phyloP scores from a whole-genome alignment of 768 basidiomycete species.

The Pleurotus pulmonarius region DNA sequence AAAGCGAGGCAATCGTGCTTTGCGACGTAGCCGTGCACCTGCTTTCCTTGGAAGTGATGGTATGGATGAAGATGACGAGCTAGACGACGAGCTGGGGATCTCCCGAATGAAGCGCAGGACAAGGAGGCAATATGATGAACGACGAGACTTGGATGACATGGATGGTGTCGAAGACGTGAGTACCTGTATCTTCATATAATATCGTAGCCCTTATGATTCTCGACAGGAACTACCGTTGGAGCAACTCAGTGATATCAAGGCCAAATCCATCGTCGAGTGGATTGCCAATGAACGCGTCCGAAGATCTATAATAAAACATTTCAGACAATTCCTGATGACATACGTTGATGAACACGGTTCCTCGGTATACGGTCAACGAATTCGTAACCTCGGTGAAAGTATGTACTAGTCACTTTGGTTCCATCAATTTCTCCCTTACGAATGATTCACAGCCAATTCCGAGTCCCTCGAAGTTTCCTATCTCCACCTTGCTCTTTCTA shows the following conservation, averaged over 20 bases:
- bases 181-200: slow-evolving; percentile 10
- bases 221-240: slow-evolving; percentile 88
- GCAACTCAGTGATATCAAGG: slow-evolving; percentile 96
- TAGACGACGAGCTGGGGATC: slow-evolving; percentile 62
- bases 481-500: slow-evolving; percentile 87
- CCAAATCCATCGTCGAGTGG: slow-evolving; percentile 97
- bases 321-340: slow-evolving; percentile 93
- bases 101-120: slow-evolving; percentile 77
- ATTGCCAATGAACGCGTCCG: slow-evolving; percentile 90
- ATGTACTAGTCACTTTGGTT: slow-evolving; percentile 19
- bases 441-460: slow-evolving; percentile 67
- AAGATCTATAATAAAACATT: slow-evolving; percentile 86
- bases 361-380: slow-evolving; percentile 93
- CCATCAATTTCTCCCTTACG: slow-evolving; percentile 5
- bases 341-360: slow-evolving; percentile 89
- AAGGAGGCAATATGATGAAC: slow-evolving; percentile 91
- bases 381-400: slow-evolving; percentile 95
- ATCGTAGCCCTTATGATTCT: slow-evolving; percentile 13
- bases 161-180: slow-evolving; percentile 85
- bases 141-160: slow-evolving; percentile 84
- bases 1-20: slow-evolving; percentile 67
- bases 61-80: slow-evolving; percentile 69
- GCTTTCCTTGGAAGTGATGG: slow-evolving; percentile 86
- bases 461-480: slow-evolving; percentile 98
- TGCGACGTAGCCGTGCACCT: slow-evolving; percentile 77